Base-by-base conservation (phyloP, 2,329 filamentous ascomycete species). In the Colletotrichum acutatum region DNA sequence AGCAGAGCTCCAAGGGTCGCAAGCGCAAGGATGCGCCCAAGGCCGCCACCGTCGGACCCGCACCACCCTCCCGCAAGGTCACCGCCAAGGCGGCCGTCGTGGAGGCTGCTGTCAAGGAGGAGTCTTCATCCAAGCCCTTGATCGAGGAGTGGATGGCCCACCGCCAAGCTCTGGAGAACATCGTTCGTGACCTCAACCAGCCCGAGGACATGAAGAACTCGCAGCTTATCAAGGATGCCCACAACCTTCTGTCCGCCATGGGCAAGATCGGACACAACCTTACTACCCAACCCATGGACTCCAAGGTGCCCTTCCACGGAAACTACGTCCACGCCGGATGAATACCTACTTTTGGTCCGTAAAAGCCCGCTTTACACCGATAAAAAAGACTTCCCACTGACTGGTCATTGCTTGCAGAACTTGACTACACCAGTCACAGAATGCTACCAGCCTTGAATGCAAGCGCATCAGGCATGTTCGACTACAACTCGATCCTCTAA, bases 121-220 rank as follows among this genome's bases (percentile, higher is more conserved):
- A 80, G 77, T 80, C 81, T 61, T 73, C 79, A 16, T 77, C 80
- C 58, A 81, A 82, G 77, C 85, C 86, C 42, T 82, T 88, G 61
- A 81, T 87, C 65, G 85, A 89, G 73, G 84, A 89, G 77, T 91
- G 89, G 89, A 83, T 89, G 78, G 88, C 91, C 75, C 90, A 92
- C 82, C 91, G 90, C 81, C 88, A 87, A 78, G 87, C 87, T 49
- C 87, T 94, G 62, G 88, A 92, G 76, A 86, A 86, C 74, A 88
- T 93, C 53, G 84, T 92, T 57, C 82, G 84, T 65, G 83, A 82
- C 59, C 85, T 88, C 72, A 80, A 78, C 76, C 85, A 86, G 78
- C 88, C 88, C 19, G 85, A 86, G 75, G 87, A 89, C 74, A 80
- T 84, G 65, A 84, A 88, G 74, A 88, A 87, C 74, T 81, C 90